A percentile compares a stretch with the other conserved stretches of the same genome.
Evolutionary conservation across 108 stramenopile species (phyloP).

Genomic region (Hondaea fermentalgiana): DNA sequence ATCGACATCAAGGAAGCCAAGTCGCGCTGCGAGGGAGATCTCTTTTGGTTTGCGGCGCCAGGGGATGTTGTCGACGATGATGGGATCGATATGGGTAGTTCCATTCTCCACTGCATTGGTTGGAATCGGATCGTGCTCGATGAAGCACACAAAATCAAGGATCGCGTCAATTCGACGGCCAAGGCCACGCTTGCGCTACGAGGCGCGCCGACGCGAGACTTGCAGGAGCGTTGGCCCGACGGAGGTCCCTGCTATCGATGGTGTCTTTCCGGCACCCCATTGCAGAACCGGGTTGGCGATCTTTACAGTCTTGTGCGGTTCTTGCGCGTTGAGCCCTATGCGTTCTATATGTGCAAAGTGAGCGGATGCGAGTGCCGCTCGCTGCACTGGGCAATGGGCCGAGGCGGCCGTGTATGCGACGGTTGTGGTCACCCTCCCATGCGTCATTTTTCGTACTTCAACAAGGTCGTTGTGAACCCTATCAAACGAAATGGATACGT

Average conservation of each 20-base stretch:
- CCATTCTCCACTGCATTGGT: neutral
- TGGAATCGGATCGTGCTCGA: slow-evolving; percentile 21
- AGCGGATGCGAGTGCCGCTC: slow-evolving; percentile 76
- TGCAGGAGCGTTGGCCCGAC: slow-evolving; percentile 30
- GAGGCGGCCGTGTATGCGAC: slow-evolving; percentile 62
- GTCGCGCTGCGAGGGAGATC: neutral
- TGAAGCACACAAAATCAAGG: slow-evolving; percentile 22
- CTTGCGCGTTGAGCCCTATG: slow-evolving; percentile 86
- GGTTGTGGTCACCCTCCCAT: slow-evolving; percentile 81
- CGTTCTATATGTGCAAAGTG: slow-evolving; percentile 86
- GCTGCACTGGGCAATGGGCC: slow-evolving; percentile 79
- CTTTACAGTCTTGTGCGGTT: slow-evolving; percentile 90
- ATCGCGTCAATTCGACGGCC: slow-evolving; percentile 50
- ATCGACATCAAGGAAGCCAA: neutral
- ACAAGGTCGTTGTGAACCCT: slow-evolving; percentile 83
- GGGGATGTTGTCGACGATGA: slow-evolving; percentile 17
- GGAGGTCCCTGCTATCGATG: slow-evolving; percentile 49
- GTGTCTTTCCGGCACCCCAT: slow-evolving; percentile 89
- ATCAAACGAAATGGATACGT: slow-evolving; percentile 67
- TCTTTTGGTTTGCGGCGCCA: neutral
- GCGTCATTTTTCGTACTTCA: slow-evolving; percentile 87
- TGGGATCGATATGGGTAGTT: neutral
- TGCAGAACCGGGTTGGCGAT: slow-evolving; percentile 97
- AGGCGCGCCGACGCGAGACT: slow-evolving; percentile 54
- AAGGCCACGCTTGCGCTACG: slow-evolving; percentile 84